A percentile compares a stretch with the other conserved stretches of the same genome.
Conservation (phyloP, 257 asterid genomes). For the Solanum neorickii region DNA sequence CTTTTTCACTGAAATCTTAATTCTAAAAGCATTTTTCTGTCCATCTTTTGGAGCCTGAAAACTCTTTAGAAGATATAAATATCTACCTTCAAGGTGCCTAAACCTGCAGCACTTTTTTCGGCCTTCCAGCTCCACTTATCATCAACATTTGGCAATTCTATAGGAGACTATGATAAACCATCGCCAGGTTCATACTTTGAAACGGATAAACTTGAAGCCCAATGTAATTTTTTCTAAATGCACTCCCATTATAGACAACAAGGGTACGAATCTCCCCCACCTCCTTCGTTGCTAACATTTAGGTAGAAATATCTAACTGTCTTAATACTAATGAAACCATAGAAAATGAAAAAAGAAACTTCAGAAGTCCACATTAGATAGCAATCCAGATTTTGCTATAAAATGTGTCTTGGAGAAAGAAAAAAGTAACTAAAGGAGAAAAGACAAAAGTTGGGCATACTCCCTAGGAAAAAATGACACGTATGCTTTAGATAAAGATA, state of each 20-base stretch:
- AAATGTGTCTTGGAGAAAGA: background rate
- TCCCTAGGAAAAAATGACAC: background rate
- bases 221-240: background rate
- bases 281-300: background rate
- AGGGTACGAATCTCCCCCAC: conserved; percentile 31
- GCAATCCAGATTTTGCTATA: background rate
- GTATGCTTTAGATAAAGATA: background rate
- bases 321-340: background rate
- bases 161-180: conserved; percentile 79
- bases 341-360: background rate
- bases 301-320: background rate
- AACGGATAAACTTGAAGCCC: background rate
- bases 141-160: conserved; percentile 70
- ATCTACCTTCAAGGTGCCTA: conserved; percentile 51
- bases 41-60: conserved; percentile 4
- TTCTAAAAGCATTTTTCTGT: conserved; percentile 23
- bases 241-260: background rate
- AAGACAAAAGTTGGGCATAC: background rate
- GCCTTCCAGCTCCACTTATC: conserved; percentile 74
- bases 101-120: conserved; percentile 34
- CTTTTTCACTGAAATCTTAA: conserved; percentile 16
- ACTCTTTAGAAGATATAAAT: conserved; percentile 35
- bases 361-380: background rate
- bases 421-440: background rate
- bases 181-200: conserved; percentile 32